phyloP scores from a whole-genome alignment of 441 rosid genomes.

The Populus hybrid region DNA sequence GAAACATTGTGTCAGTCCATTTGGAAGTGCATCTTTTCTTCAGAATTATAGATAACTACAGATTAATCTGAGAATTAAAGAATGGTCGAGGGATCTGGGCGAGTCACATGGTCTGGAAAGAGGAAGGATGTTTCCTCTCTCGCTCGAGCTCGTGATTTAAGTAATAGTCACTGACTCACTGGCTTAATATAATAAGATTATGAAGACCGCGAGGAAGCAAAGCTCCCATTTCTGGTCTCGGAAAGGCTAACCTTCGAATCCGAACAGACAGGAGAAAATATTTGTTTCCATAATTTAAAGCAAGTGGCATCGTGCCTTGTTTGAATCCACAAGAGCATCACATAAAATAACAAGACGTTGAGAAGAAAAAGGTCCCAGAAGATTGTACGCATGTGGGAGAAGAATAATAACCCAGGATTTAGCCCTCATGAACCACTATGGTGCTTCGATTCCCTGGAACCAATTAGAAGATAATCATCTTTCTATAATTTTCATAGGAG shows the following conservation, averaged over 20 bases:
- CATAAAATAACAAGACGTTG: background rate
- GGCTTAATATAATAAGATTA: background rate
- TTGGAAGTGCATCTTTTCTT: slow-evolving; percentile 13
- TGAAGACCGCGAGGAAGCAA: background rate
- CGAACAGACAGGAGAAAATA: background rate
- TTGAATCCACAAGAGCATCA: background rate
- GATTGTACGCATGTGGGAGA: slow-evolving; percentile 10
- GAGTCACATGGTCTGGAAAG: slow-evolving; percentile 33
- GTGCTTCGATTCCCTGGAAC: background rate
- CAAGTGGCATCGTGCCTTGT: slow-evolving; percentile 13
- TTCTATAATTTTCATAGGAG: background rate
- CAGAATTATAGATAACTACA: slow-evolving; percentile 29
- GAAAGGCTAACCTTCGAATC: slow-evolving; percentile 7
- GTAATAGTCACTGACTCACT: slow-evolving; percentile 4
- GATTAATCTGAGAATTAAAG: slow-evolving; percentile 22
- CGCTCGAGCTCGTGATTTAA: slow-evolving; percentile 3
- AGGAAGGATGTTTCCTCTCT: slow-evolving; percentile 35
- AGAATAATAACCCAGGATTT: background rate
- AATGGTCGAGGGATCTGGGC: slow-evolving; percentile 7
- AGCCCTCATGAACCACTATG: background rate
- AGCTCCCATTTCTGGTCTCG: slow-evolving; percentile 4
- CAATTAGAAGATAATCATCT: background rate
- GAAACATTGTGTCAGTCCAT: slow-evolving; percentile 2
- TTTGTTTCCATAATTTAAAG: background rate
- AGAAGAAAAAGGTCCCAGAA: background rate